Conservation (phyloP, 768 basidiomycete species). For the Phallus indusiatus region DNA sequence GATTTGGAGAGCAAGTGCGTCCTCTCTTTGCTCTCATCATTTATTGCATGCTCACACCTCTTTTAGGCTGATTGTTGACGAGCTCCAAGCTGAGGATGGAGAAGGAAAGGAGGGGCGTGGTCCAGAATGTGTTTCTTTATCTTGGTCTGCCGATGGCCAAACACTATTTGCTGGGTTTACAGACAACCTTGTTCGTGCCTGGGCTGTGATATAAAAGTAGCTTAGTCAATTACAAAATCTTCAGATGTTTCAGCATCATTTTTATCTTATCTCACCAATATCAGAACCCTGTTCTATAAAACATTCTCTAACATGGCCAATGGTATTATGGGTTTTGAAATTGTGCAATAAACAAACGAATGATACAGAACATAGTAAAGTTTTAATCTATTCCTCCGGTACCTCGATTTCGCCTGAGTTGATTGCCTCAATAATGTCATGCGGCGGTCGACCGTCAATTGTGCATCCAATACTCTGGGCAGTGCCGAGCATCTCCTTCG, state of each 20-base stretch:
- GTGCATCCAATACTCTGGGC: slow-evolving; percentile 97
- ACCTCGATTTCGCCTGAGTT: slow-evolving; percentile 78
- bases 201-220: slow-evolving; percentile 49
- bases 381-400: slow-evolving; percentile 59
- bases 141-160: slow-evolving; percentile 98
- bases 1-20: slow-evolving; percentile 98
- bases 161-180: slow-evolving; percentile 96
- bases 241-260: background rate
- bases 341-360: background rate
- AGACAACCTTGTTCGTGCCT: slow-evolving; percentile 88
- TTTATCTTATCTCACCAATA: no score
- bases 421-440: slow-evolving; percentile 87
- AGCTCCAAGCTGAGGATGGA: slow-evolving; percentile 92
- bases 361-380: background rate
- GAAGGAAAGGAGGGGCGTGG: slow-evolving; percentile 64
- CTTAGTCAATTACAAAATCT: background rate
- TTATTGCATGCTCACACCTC: slow-evolving; percentile 1
- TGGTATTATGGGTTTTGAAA: background rate
- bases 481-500: slow-evolving; percentile 97
- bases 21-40: background rate
- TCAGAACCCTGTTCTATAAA: background rate
- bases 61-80: slow-evolving; percentile 88
- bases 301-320: background rate
- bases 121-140: slow-evolving; percentile 91
- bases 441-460: slow-evolving; percentile 84